A percentile compares a stretch with the other conserved stretches of the same genome.
These are phyloP conservation scores for Russula emetica DNA, from an alignment of 768 basidiomycete genomes.

Conservation along the genomic window DNA sequence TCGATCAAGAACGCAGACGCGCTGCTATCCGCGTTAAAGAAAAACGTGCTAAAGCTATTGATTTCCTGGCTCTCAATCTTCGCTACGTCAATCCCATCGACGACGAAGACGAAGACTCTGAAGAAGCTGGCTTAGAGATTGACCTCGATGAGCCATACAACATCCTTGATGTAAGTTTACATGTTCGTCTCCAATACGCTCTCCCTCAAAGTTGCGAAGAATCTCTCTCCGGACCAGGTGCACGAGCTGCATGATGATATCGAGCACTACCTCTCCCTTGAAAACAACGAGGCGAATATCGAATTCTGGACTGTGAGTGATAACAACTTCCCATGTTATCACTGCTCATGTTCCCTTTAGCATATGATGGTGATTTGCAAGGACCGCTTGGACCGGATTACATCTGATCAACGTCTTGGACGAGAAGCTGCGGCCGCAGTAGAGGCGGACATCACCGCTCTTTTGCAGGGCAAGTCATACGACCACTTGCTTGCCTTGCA, in stretches of 20 bases:
- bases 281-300: conserved; percentile 77
- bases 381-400: conserved; percentile 77
- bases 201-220: conserved; percentile 43
- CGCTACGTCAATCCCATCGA: conserved; percentile 77
- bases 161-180: conserved; percentile 81
- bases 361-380: conserved; percentile 98
- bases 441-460: conserved; percentile 74
- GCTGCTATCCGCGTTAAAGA: conserved; percentile 94
- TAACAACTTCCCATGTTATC: conserved; percentile 5
- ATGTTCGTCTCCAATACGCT: neutral
- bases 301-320: conserved; percentile 93
- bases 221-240: conserved; percentile 79
- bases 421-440: conserved; percentile 73
- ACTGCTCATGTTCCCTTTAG: conserved; percentile 38
- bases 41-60: conserved; percentile 97
- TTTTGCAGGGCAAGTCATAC: conserved; percentile 82
- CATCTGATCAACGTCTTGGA: conserved; percentile 55
- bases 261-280: conserved; percentile 82
- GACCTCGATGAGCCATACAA: conserved; percentile 98
- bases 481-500: conserved; percentile 82
- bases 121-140: conserved; percentile 90
- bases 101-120: conserved; percentile 64
- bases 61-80: conserved; percentile 93
- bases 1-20: conserved; percentile 86
- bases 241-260: conserved; percentile 95